Evolutionary conservation across 805 yeast species (phyloP).

Genomic region (Zygosaccharomyces bisporus): DNA sequence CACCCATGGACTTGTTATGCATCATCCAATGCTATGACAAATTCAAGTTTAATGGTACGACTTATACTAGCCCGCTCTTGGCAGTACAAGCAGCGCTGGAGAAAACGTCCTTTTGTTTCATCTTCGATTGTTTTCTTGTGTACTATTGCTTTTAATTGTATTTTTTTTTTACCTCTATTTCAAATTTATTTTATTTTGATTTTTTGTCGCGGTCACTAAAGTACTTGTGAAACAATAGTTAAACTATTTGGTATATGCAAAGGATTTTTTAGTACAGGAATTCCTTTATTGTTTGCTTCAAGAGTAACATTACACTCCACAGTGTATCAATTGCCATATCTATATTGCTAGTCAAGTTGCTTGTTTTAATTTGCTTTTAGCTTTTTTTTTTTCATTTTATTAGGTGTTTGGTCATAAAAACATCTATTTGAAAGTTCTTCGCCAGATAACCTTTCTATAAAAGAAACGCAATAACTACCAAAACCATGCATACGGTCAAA

Average conservation of each 20-base stretch:
- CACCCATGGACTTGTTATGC: too few species aligned
- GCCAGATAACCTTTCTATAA: background rate
- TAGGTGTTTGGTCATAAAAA: background rate
- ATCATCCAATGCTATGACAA: background rate
- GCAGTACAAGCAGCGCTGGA: too few species aligned
- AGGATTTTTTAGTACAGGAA: too few species aligned
- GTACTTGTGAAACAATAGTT: constrained; percentile 4
- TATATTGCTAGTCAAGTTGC: constrained; percentile 6
- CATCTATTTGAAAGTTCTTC: background rate
- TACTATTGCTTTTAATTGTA: background rate
- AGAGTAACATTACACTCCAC: background rate
- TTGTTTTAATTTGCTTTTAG: background rate
- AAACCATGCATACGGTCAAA: background rate
- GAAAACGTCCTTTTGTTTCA: too few species aligned
- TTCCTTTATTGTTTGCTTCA: background rate
- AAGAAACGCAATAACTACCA: background rate
- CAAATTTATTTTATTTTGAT: background rate
- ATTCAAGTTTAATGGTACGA: too few species aligned
- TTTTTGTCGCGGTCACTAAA: constrained; percentile 10
- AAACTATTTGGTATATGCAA: too few species aligned
- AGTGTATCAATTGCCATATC: background rate
- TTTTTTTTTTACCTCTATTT: background rate
- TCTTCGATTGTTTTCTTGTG: too few species aligned
- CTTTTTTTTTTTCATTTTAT: constrained; percentile 2
- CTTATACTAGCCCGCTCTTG: too few species aligned